phyloP scores from a whole-genome alignment of 2,329 filamentous ascomycete species.

The Aspergillus caelatus region DNA sequence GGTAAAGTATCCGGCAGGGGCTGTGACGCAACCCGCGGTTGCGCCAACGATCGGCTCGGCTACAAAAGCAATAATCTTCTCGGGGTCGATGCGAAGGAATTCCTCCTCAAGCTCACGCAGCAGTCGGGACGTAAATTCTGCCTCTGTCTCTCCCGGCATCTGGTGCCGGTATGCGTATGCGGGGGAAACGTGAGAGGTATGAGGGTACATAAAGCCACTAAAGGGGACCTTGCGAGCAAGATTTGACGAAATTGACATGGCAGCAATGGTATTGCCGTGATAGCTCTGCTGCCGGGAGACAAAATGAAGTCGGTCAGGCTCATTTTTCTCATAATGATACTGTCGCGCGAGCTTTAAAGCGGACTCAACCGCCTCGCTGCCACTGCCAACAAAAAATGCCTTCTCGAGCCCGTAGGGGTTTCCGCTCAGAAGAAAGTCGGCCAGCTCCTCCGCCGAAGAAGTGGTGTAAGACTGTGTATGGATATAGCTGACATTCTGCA shows the following conservation, averaged over 20 bases:
- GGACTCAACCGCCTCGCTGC: constrained; percentile 7
- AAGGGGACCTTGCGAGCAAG: constrained; percentile 5
- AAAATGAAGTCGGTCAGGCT: background rate
- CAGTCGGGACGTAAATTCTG: background rate
- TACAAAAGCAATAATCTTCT: constrained; percentile 1
- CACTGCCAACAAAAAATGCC: constrained; percentile 7
- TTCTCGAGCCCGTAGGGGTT: constrained; percentile 3
- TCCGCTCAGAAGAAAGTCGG: background rate
- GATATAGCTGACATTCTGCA: constrained; percentile 7
- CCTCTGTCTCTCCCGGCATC: background rate
- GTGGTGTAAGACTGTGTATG: constrained; percentile 8
- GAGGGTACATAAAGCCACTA: background rate
- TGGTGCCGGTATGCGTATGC: constrained; percentile 4
- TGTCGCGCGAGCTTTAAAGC: constrained; percentile 8
- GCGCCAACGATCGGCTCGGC: constrained; percentile 6
- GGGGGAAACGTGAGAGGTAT: constrained; percentile 6
- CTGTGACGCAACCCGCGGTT: constrained; percentile 4
- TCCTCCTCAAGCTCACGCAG: constrained; percentile 4
- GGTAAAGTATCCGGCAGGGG: constrained; percentile 1
- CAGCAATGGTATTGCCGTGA: constrained; percentile 9
- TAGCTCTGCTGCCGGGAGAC: constrained; percentile 7
- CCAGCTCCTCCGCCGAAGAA: background rate
- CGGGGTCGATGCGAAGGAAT: constrained; percentile 2
- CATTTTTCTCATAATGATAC: constrained; percentile 3
- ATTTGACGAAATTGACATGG: constrained; percentile 1